phyloP scores from a whole-genome alignment of 1,284 basidiomycete genomes.

The Lignosus rhinocerotis region DNA sequence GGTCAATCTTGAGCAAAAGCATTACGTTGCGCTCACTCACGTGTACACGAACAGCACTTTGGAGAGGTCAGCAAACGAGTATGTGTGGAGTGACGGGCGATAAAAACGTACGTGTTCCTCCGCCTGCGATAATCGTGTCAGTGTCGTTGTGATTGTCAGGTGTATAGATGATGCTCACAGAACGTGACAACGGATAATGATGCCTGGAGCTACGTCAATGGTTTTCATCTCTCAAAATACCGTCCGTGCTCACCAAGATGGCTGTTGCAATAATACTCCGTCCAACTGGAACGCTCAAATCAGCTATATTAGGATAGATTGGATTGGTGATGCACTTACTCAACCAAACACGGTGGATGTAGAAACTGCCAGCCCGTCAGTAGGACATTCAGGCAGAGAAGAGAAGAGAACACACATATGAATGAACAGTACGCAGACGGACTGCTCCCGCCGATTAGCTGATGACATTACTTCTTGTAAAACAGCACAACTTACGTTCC shows the following conservation, averaged over 20 bases:
- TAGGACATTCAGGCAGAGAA: neutral
- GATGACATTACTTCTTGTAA: no score
- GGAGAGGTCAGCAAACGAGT: constrained; percentile 23
- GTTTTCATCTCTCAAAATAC: neutral
- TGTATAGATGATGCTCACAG: no score
- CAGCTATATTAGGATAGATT: neutral
- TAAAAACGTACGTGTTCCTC: neutral
- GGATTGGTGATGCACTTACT: neutral
- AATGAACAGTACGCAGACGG: neutral
- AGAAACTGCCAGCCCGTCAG: neutral
- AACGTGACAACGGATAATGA: neutral
- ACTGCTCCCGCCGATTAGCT: neutral
- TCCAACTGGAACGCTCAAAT: neutral
- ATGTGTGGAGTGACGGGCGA: neutral
- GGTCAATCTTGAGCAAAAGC: no score
- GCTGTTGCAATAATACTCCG: neutral
- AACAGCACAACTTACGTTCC: neutral
- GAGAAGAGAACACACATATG: neutral
- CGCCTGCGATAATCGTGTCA: no score
- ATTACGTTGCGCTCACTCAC: neutral
- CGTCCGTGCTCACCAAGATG: neutral
- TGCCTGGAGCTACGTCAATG: neutral
- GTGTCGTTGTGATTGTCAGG: no score
- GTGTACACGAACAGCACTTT: neutral
- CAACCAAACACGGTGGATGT: neutral